Evolutionary conservation across 352 stramenopile genomes (phyloP).

Genomic region (Phytophthora macrochlamydospora): DNA sequence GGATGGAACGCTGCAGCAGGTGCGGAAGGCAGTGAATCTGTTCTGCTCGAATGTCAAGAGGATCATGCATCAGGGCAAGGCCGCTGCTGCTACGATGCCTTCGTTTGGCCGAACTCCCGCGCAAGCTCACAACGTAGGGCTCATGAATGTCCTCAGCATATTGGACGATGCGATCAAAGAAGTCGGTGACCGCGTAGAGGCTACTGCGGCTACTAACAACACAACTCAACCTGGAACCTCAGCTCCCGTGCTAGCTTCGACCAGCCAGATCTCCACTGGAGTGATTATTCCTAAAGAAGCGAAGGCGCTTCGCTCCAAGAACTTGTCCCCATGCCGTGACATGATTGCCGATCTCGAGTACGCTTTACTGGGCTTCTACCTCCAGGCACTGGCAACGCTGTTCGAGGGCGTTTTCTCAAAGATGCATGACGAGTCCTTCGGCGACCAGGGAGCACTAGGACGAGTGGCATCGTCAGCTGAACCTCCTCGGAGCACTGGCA

Average conservation of each 20-base stretch:
- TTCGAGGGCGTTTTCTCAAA: slow-evolving; percentile 72
- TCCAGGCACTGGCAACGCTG: slow-evolving; percentile 62
- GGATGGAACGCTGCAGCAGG: slow-evolving; percentile 59
- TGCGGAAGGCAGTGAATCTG: slow-evolving; percentile 64
- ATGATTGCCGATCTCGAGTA: slow-evolving; percentile 64
- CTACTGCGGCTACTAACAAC: slow-evolving; percentile 15
- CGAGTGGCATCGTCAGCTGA: slow-evolving; percentile 11
- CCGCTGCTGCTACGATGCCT: slow-evolving; percentile 48
- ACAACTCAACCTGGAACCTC: slow-evolving; percentile 10
- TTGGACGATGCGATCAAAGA: slow-evolving; percentile 71
- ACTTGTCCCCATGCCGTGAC: slow-evolving; percentile 51
- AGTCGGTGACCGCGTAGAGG: slow-evolving; percentile 47
- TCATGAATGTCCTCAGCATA: slow-evolving; percentile 72
- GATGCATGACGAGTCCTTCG: slow-evolving; percentile 89
- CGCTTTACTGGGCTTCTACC: slow-evolving; percentile 69
- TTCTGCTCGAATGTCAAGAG: slow-evolving; percentile 76
- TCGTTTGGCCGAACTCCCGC: slow-evolving; percentile 61
- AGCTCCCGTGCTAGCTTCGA: slow-evolving; percentile 3
- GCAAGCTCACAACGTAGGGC: slow-evolving; percentile 81
- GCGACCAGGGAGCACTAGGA: slow-evolving; percentile 34
- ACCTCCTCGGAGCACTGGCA: slow-evolving; percentile 21
- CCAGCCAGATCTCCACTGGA: slow-evolving; percentile 12
- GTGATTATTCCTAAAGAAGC: slow-evolving; percentile 45
- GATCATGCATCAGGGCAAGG: slow-evolving; percentile 75
- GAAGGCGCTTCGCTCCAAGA: slow-evolving; percentile 40